These are phyloP conservation scores for Phytophthora tentaculata DNA, from an alignment of 352 stramenopile genomes.

Conservation along the genomic window DNA sequence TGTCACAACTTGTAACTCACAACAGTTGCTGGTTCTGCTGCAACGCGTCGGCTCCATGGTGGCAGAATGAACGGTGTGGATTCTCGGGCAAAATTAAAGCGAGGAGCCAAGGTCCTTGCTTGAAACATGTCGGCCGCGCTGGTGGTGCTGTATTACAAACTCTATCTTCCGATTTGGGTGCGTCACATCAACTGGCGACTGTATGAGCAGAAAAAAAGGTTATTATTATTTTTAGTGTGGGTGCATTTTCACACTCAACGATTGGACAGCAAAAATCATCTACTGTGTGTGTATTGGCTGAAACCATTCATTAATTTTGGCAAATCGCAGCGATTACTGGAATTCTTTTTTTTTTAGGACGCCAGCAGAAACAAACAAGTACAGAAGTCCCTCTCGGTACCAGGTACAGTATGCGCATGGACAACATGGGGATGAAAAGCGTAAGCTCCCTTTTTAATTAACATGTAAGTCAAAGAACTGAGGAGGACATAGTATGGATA, in stretches of 20 bases:
- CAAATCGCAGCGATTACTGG: not conserved
- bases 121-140: no score
- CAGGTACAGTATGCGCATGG: no score
- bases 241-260: not conserved
- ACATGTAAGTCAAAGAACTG: no score
- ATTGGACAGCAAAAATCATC: slow-evolving; percentile 31
- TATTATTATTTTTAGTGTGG: slow-evolving; percentile 12
- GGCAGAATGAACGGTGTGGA: not conserved
- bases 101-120: no score
- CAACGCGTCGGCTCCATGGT: no score
- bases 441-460: no score
- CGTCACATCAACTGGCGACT: not conserved
- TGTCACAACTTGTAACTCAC: slow-evolving; percentile 17
- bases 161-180: not conserved
- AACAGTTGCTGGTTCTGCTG: no score
- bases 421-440: no score
- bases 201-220: not conserved
- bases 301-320: not conserved
- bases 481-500: no score
- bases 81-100: slow-evolving; percentile 10
- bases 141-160: not conserved
- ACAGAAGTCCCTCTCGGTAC: no score
- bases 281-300: not conserved
- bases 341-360: no score
- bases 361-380: no score